Base-by-base conservation (phyloP, 2,329 filamentous ascomycete species). In the Endothia cerciana region DNA sequence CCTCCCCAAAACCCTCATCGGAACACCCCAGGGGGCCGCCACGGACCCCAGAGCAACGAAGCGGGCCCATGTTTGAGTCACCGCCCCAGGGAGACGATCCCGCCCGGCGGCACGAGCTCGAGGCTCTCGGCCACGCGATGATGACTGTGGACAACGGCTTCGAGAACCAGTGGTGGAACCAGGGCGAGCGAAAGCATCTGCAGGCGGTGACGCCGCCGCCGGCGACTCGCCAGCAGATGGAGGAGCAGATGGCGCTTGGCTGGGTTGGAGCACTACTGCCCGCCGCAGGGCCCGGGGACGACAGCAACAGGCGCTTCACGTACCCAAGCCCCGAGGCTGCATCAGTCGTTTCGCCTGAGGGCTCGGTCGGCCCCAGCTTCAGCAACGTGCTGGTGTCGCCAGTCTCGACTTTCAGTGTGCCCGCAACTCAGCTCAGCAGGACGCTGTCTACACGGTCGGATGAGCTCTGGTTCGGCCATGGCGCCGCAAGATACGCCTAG, bases 71-170 rank as follows among this genome's bases (percentile, higher is more conserved):
- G 65, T n/a, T 55, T 10, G 60, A 73, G 11, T 69, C 67, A 30
- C 64, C 60, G 2, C 61, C 68, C 45, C 71, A 69, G 19, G 70
- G 69, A 17, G 69, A 71, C 28, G 80, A 82, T 51, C 77, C 78
- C 0, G 74, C 75, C 40, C 70, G 74, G 17, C 75, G 71, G 10
- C 70, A 72, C 19, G 81, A 85, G 55, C 79, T 85, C 3, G 82
- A 82, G 63, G 78, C 81, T 0, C 75, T 86, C 4, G 83, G 82
- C 11, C 79, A 80, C 4, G 84, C 84, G 45, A 80, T 86, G 78
- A 80, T 86, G 76, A 86, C 84, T 2, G 81, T 86, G 3, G 84
- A 86, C 70, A 86, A 85, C 69, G 84, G 84, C 2, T 86, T 86
- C 69, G 84, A 86, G 74, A 81, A 82, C 68, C 83, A 86, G 72